Base-by-base conservation (phyloP, 2,329 filamentous ascomycete species). In the Aspergillus puulaauensis region DNA sequence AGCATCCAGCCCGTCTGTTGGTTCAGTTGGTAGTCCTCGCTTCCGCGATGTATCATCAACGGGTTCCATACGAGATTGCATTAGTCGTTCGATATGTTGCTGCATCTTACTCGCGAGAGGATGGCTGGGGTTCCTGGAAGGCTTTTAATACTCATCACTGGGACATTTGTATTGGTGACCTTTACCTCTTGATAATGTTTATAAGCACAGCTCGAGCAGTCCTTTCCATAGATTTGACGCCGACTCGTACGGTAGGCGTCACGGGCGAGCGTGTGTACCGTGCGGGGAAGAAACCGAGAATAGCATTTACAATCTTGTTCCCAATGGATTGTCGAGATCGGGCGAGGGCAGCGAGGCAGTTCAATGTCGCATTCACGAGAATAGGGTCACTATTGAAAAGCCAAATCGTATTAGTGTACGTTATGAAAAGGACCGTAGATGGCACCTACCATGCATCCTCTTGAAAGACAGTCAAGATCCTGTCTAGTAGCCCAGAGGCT, bases 201-300 rank as follows among this genome's bases (percentile, higher is more conserved):
- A 93, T 83, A 40, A 98, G 81, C 47, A 99, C 79, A 64, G 92
- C 86, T 67, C 92, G 86, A 3, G 90, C 90, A 23, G 95, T 99
- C 71, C 96, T 91, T 74, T 97, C 93, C 86, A 99, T 95, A 5
- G 93, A 98, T 75, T 88, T 91, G 60, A 96, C 83, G 66, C 93
- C 86, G 59, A 99, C 89, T 66, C 89, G 91, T 50, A 85, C 84
- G 70, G 87, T 91, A 3, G 91, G 84, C 0, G 90, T 93, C 79
- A 96, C 84, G 3, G 89, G 87, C 2, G 86, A 85, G 67, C 86
- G 89, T 56, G 90, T 90, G 63, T 91, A 84, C 74, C 90, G 91
- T 45, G 97, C 79, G 0, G 95, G 95, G 70, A 96, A 96, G 82
- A 97, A 99, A 73, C 87, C 92, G 64, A 99, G 81, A 31, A 98